Base-by-base conservation (phyloP, 2,329 filamentous ascomycete genomes). In the Tolypocladium guangdongense region DNA sequence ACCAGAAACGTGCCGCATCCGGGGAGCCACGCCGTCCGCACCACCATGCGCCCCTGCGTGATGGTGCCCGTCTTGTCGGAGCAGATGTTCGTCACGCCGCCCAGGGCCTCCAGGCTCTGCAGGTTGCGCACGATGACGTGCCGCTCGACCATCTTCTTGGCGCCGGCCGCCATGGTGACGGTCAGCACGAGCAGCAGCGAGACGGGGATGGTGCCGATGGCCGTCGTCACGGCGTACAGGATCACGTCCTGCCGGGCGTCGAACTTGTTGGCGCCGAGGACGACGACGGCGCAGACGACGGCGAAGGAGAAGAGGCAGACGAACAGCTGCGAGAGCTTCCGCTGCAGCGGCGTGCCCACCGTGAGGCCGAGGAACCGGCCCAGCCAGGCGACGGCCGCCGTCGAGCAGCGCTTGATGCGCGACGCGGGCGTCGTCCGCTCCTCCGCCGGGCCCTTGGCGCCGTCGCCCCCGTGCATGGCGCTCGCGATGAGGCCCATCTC, bases 301-400 rank as follows among this genome's bases (percentile, higher is more conserved):
- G 73, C 85, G 37, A 84, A 78, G 49, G 75, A 79, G 61, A 88
- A 86, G 2, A 88, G 77, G 2, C 84, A 67, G 30, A 87, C 77
- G 10, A 85, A 85, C 53, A 89, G 78, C 66, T 86, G 84, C 61
- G 82, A 84, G 49, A 88, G 71, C 64, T 84, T 87, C 59, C 78
- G 79, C 65, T 87, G 84, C 38, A 89, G 72, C 1, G 85, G 85
- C 11, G 85, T 88, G 41, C 85, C 85, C 33, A 81, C 69, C 38
- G 66, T 70, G 55, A 74, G 64, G 50, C 72, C 78, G 52, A 80
- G 76, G 63, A 79, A 74, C 56, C 73, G 68, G 24, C 71, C 72
- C 49, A 78, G 60, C 22, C 74, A 68, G 59, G 77, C 73, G 54
- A 74, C 76, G 32, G 68, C 67, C 1, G 14, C 16, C 8, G 7